A percentile compares a stretch with the other conserved stretches of the same genome.
These are phyloP conservation scores for Arthroderma sp. DNA, from an alignment of 2,329 filamentous ascomycete species.

Conservation along the genomic window DNA sequence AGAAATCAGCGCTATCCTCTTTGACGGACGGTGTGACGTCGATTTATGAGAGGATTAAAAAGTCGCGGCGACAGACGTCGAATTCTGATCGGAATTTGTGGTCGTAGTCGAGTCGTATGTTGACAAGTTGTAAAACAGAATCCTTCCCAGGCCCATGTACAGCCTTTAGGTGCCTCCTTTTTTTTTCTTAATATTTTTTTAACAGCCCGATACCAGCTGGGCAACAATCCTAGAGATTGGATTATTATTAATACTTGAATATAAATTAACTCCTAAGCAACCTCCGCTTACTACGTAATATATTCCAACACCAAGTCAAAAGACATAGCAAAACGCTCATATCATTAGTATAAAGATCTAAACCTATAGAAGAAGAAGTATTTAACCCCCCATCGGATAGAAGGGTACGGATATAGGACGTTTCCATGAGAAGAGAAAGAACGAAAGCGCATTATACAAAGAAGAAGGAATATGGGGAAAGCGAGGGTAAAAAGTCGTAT, in stretches of 20 bases:
- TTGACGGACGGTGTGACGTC: slow-evolving; percentile 1
- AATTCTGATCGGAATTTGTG: slow-evolving; percentile 7
- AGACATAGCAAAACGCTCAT: background rate
- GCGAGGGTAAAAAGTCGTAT: slow-evolving; percentile 1
- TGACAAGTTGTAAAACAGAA: background rate
- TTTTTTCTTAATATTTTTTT: no score
- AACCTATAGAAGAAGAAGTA: background rate
- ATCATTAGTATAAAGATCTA: background rate
- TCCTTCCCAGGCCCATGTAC: no score
- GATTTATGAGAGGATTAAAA: slow-evolving; percentile 6
- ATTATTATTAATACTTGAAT: background rate
- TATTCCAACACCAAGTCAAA: no score
- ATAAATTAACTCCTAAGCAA: background rate
- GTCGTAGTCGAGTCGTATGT: background rate
- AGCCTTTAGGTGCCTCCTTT: no score
- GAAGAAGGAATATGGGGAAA: background rate
- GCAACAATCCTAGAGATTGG: no score
- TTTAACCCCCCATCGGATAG: background rate
- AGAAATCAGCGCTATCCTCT: slow-evolving; percentile 5
- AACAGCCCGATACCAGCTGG: no score
- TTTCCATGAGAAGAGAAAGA: background rate
- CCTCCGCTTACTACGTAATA: no score
- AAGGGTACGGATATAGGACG: background rate
- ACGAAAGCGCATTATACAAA: background rate
- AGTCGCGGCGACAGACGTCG: background rate